These are phyloP conservation scores for Leptoxyphium fumago DNA, from an alignment of 2,329 filamentous ascomycete species.

Conservation along the genomic window DNA sequence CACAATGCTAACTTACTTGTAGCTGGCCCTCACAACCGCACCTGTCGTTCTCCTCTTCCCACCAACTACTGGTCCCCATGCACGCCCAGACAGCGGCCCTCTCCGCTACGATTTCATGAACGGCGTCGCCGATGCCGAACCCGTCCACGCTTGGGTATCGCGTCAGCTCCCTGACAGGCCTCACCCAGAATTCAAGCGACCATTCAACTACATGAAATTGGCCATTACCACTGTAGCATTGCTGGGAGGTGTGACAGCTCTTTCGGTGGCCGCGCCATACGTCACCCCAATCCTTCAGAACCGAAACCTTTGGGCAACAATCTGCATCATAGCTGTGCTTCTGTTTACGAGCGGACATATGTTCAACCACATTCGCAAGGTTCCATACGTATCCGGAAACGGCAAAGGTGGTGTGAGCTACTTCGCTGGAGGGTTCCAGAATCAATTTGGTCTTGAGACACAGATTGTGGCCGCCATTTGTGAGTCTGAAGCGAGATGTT, in stretches of 20 bases:
- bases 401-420: constrained; percentile 77
- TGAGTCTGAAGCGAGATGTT: constrained; percentile 37
- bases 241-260: constrained; percentile 53
- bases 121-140: constrained; percentile 63
- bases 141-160: constrained; percentile 62
- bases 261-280: constrained; percentile 62
- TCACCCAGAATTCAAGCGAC: constrained; percentile 64
- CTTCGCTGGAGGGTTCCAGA: constrained; percentile 84
- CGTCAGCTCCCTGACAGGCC: constrained; percentile 61
- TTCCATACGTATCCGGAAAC: constrained; percentile 79
- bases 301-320: constrained; percentile 83
- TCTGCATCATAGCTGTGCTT: constrained; percentile 77
- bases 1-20: constrained; percentile 11
- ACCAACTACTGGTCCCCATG: constrained; percentile 68
- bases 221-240: constrained; percentile 51
- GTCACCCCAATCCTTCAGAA: constrained; percentile 70
- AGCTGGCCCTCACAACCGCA: constrained; percentile 90
- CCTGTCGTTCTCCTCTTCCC: constrained; percentile 80
- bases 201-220: constrained; percentile 74
- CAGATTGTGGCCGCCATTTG: constrained; percentile 90
- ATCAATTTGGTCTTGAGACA: constrained; percentile 84
- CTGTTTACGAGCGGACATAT: constrained; percentile 95
- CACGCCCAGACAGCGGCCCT: constrained; percentile 53
- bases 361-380: constrained; percentile 97
- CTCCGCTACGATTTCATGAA: constrained; percentile 70